Evolutionary conservation across 306 rosid genomes (phyloP).

Genomic region (Parietaria judaica): DNA sequence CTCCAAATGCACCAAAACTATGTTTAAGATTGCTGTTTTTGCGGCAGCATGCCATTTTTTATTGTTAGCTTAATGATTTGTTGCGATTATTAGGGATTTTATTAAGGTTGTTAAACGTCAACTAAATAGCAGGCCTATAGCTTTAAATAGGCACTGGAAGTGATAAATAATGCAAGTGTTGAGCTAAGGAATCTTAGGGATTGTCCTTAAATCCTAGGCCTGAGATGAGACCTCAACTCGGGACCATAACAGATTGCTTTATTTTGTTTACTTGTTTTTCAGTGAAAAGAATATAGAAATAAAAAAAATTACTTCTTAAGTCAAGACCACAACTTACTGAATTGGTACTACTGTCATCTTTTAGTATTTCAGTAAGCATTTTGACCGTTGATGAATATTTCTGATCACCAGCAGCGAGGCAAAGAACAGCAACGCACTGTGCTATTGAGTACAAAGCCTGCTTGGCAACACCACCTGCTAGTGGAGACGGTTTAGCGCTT

Average conservation of each 20-base stretch:
- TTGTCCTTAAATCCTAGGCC: not conserved
- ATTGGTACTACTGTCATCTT: conserved; percentile 65
- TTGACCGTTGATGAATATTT: conserved; percentile 80
- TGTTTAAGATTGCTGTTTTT: no score
- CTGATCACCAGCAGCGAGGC: conserved; percentile 95
- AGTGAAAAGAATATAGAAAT: not conserved
- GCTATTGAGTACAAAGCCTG: conserved; percentile 96
- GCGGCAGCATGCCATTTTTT: no score
- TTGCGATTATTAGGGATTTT: no score
- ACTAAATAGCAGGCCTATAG: no score
- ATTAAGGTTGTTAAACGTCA: no score
- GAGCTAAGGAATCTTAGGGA: not conserved
- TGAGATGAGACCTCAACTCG: no score
- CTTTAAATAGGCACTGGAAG: no score
- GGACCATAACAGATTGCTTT: not conserved
- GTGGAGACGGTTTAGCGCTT: conserved; percentile 92
- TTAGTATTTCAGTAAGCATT: conserved; percentile 91
- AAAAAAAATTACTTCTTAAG: not conserved
- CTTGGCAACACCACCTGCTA: conserved; percentile 93
- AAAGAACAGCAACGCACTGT: conserved; percentile 91
- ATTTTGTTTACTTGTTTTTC: not conserved
- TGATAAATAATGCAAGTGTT: no score
- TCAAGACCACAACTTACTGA: conserved; percentile 40
- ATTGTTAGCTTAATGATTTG: no score
- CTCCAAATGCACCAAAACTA: no score